phyloP scores from a whole-genome alignment of 495 filamentous ascomycete species.

The Penicillium fimorum region DNA sequence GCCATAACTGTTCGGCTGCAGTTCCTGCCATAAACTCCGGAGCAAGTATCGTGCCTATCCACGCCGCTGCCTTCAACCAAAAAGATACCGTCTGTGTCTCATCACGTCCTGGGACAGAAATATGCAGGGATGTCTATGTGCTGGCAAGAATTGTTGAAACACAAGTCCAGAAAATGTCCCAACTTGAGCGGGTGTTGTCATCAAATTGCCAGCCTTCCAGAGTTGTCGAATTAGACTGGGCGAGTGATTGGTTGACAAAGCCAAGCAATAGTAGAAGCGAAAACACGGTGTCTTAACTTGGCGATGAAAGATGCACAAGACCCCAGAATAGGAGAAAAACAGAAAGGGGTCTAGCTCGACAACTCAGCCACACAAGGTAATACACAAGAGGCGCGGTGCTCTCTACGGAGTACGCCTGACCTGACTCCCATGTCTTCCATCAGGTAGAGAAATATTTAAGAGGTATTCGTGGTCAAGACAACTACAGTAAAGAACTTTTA shows the following conservation, averaged over 20 bases:
- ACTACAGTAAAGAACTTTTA: background rate
- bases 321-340: background rate
- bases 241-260: constrained; percentile 1
- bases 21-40: constrained; percentile 10
- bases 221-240: constrained; percentile 10
- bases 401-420: background rate
- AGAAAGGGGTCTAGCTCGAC: background rate
- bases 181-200: constrained; percentile 16
- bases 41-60: constrained; percentile 10
- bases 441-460: background rate
- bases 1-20: constrained; percentile 6
- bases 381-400: no score
- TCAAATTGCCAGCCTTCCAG: constrained; percentile 18
- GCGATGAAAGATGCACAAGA: background rate
- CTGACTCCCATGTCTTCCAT: background rate
- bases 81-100: background rate
- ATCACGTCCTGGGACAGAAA: constrained; percentile 4
- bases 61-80: background rate
- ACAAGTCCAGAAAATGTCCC: constrained; percentile 24
- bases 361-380: background rate
- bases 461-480: background rate
- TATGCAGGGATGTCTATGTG: constrained; percentile 21
- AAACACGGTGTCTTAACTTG: background rate
- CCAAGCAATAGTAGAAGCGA: background rate
- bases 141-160: constrained; percentile 23